Evolutionary conservation across 1,284 basidiomycete species (phyloP), one percentile per base, ranked within the genome.

Genomic region (Stygiomarasmius scandens): DNA sequence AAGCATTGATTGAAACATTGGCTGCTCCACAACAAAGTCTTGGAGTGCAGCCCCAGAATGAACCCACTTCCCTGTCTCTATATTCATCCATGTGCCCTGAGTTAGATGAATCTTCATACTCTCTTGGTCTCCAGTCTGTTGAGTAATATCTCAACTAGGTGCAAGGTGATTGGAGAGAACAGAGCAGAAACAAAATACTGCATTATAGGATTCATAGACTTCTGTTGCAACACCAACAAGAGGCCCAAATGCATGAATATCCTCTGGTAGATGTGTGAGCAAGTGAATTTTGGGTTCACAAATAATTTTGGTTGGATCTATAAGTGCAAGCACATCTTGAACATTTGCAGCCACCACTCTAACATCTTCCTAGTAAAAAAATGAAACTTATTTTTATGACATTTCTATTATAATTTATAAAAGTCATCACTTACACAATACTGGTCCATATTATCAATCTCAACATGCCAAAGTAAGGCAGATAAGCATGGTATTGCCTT

Each of bases 141-240:
- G n/a, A 0, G 73, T 70, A 41, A 78, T 78, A 52, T 77, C 73
- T 9, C 66, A 70, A 55, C 74, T 76, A 9, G 75, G 75, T 1
- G 75, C 68, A 1, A 67, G 69, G 32, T 72, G 73, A 49, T 77
- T 77, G 23, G 69, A 73, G 5, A 69, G 53, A 20, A 77, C 64
- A 3, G 69, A 73, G 51, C 70, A 72, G 4, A 59, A 52, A 0
- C 72, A 62, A 56, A 76, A 76, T 6, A 76, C 60, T 2, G 63
- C 64, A 60, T 77, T 77, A 54, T 68, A 76, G n/a, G 60, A 67
- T 46, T 77, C 74, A 60, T 69, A 75, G 0, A 63, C 56, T 53
- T 78, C 72, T 0, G 72, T 77, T 29, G 71, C 60, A 43, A 66
- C 58, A 0, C 67, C 56, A n/a, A 76, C 59, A 2, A 68, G 50